A percentile compares a stretch with the other conserved stretches of the same genome.
phyloP scores from a whole-genome alignment of 2,329 filamentous ascomycete species.

The Fusarium sororula region DNA sequence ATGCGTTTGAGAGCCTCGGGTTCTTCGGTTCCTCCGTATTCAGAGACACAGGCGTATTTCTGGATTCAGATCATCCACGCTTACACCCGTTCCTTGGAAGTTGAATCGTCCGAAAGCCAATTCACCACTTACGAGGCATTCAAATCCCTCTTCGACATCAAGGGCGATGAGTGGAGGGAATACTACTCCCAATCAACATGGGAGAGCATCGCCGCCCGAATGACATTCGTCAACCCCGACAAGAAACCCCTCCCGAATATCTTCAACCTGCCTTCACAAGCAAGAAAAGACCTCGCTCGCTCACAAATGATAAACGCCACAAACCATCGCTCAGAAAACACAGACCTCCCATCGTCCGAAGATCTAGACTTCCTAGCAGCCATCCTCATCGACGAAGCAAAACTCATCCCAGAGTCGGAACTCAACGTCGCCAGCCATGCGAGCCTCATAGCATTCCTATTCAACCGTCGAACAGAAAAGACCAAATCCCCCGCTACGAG shows the following conservation, averaged over 20 bases:
- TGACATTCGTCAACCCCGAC: slow-evolving; percentile 41
- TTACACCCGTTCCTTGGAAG: slow-evolving; percentile 24
- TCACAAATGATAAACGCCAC: slow-evolving; percentile 31
- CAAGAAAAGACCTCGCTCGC: slow-evolving; percentile 21
- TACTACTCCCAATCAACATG: slow-evolving; percentile 42
- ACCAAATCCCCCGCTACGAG: background rate
- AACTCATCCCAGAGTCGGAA: slow-evolving; percentile 13
- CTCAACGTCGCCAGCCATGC: slow-evolving; percentile 34
- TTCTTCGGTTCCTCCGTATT: slow-evolving; percentile 39
- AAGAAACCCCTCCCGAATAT: slow-evolving; percentile 42
- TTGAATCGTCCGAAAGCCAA: accelerated
- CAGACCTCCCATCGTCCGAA: slow-evolving; percentile 9
- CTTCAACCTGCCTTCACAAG: slow-evolving; percentile 29
- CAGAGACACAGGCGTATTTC: slow-evolving; percentile 47
- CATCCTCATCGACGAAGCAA: slow-evolving; percentile 33
- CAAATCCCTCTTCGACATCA: slow-evolving; percentile 35
- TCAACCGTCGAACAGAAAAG: background rate
- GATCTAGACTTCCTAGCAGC: slow-evolving; percentile 37
- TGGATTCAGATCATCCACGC: slow-evolving; percentile 44
- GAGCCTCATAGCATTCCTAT: slow-evolving; percentile 20
- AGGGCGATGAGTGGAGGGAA: slow-evolving; percentile 39
- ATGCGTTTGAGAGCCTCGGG: slow-evolving; percentile 35
- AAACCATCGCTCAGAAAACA: slow-evolving; percentile 6
- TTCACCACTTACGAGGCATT: slow-evolving; percentile 34
- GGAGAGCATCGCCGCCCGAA: slow-evolving; percentile 41